Evolutionary conservation across 768 basidiomycete genomes (phyloP), one percentile per base, ranked within the genome.

Genomic region (Leccinellum rugosiceps): DNA sequence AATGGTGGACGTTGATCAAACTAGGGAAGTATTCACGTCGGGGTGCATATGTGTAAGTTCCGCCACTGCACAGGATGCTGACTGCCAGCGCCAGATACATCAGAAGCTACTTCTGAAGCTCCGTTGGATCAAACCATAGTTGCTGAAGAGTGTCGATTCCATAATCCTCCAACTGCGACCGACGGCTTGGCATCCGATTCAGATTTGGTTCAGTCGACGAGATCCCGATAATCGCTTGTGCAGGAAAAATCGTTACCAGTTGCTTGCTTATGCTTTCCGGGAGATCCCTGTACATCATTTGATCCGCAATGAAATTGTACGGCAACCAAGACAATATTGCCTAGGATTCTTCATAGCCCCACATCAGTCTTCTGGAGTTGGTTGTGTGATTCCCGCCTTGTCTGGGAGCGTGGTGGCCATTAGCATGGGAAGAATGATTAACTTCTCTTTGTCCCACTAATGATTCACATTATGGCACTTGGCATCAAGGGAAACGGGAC

Each of bases 381-480:
- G 65, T 57, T 64, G 68, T 46, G 64, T 66, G 34, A 58, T 54
- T 5, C 58, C 62, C 4, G 61, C 62, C 55, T 43, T 68, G 43
- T 70, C 70, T 52, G 56, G 70, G 44, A 72, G 63, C 3, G 70
- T 61, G 7, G 75, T 76, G 25, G 75, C 80, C 61, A 75, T 70
- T 5, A 74, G 41, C 45, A 79, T 76, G 1, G 83, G 83, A 23
- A 74, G 57, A 46, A 86, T 81, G 3, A 77, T 71, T 15, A 85
- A 50, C 60, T 76, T 83, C 62, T 82, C 80, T 50, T 75, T 71
- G 58, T 86, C 82, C 84, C 85, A 86, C 84, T 86, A 34, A 53
- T 0, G 57, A 13, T 43, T 35, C 23, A 35, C 23, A 23, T n/a
- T 32, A 58, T 13, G 25, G 21, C 21, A 23, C 13, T 63, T 30